Evolutionary conservation across 2,329 filamentous ascomycete species (phyloP), one percentile per base, ranked within the genome.

Genomic region (Diaporthe australafricana): DNA sequence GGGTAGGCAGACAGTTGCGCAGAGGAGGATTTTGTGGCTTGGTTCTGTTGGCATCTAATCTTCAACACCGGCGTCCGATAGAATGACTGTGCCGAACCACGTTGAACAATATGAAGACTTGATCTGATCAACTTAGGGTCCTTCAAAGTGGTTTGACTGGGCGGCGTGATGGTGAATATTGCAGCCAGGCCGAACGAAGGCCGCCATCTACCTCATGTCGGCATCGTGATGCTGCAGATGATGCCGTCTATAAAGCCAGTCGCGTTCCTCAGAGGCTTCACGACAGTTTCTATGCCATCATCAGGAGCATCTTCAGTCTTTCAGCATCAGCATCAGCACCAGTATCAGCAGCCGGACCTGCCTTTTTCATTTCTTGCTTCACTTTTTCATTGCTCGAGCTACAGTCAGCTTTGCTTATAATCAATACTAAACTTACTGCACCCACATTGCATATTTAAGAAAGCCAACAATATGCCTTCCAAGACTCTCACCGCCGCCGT

Each of bases 281-380:
- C 22, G 30, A 38, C 1, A 16, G 17, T n/a, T 20, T 50, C 38
- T 30, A 50, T 38, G 60, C 60, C 60, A 65, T 65, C 45, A 65
- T 50, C 60, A 65, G 42, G 30, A 65, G 45, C 45, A 38, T 65
- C 60, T 65, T 50, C 60, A 65, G 60, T 25, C 60, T 65, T 50
- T 65, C 60, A 65, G 56, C 38, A 62, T 62, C 56, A 45, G 60
- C 60, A 65, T 65, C 60, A 65, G 60, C 45, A 50, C 60, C 60
- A 65, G 45, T 27, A 50, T 25, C 60, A 65, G 60, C 60, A 65
- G 60, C 60, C 60, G 60, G 45, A 38, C 60, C 60, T 50, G 60
- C 45, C 27, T 38, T 65, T 35, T 27, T 65, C 20, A 38, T 50
- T 65, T 25, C n/a, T 22, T 50, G 25, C 22, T 40, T 40, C 9